Conservation (phyloP, 2,329 filamentous ascomycete genomes). For the Aschersonia sp. region DNA sequence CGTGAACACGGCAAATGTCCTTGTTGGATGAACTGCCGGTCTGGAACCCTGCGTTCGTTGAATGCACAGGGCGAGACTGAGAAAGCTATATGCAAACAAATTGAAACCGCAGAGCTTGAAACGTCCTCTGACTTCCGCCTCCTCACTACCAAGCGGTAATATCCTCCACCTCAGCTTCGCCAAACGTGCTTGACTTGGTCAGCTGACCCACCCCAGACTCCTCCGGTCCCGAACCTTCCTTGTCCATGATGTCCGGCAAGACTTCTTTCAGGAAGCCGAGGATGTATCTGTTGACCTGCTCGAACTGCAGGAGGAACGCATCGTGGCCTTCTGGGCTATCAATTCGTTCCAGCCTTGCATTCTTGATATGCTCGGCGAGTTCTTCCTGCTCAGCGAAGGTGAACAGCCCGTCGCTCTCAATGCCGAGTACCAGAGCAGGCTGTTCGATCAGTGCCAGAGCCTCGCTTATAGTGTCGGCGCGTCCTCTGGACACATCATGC, state of each 20-base stretch:
- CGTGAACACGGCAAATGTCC: too few relatives aligned
- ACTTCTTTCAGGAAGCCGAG: constrained; percentile 70
- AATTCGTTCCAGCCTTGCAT: constrained; percentile 69
- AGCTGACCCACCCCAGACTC: constrained; percentile 43
- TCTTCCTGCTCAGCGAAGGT: constrained; percentile 95
- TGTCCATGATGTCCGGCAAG: constrained; percentile 76
- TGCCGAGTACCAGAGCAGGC: constrained; percentile 80
- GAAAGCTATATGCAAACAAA: too few relatives aligned
- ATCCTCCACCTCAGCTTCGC: constrained; percentile 89
- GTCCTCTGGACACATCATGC: constrained; percentile 78
- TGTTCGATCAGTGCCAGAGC: constrained; percentile 75
- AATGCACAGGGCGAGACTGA: too few relatives aligned
- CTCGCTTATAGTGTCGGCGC: constrained; percentile 51
- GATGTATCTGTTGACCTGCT: constrained; percentile 86
- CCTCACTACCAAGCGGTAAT: constrained; percentile 76
- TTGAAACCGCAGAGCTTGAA: not conserved
- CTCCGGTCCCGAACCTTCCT: constrained; percentile 33
- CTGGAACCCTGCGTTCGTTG: too few relatives aligned
- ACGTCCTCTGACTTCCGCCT: not conserved
- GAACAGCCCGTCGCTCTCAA: constrained; percentile 90
- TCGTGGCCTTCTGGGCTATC: constrained; percentile 93
- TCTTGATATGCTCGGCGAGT: constrained; percentile 65
- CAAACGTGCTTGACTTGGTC: constrained; percentile 82
- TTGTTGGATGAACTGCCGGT: too few relatives aligned
- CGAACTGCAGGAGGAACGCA: constrained; percentile 90